Evolutionary conservation across 208 protist species (phyloP).

Genomic region (Lotmaria passim): DNA sequence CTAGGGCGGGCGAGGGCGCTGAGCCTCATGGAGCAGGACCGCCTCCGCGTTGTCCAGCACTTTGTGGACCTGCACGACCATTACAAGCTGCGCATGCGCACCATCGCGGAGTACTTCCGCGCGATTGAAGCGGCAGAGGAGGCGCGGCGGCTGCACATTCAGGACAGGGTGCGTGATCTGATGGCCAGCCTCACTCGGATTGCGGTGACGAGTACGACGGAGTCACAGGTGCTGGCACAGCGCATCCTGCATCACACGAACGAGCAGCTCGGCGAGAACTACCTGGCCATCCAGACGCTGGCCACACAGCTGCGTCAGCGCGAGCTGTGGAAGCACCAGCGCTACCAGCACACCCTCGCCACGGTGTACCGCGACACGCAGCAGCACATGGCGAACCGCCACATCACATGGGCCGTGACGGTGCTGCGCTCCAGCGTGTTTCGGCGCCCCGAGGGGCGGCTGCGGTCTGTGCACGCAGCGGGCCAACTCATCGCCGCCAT

Average conservation of each 20-base stretch:
- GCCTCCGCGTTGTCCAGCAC: conserved; percentile 51
- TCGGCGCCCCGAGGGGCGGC: conserved; percentile 51
- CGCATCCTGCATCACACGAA: conserved; percentile 79
- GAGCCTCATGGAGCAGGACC: conserved; percentile 56
- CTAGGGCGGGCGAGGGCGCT: conserved; percentile 34
- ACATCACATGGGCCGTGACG: conserved; percentile 51
- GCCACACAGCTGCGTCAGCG: conserved; percentile 64
- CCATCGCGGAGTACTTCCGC: conserved; percentile 42
- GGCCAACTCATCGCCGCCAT: conserved; percentile 38
- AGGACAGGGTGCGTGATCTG: conserved; percentile 50
- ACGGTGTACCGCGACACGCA: conserved; percentile 54
- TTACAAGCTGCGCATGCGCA: conserved; percentile 43
- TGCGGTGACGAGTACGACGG: conserved; percentile 72
- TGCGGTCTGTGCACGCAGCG: conserved; percentile 44
- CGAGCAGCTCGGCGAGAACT: conserved; percentile 62
- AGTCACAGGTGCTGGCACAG: conserved; percentile 82
- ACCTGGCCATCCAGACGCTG: conserved; percentile 55
- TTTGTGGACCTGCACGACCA: conserved; percentile 39
- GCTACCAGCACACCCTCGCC: conserved; percentile 51
- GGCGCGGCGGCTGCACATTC: conserved; percentile 45
- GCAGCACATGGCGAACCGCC: conserved; percentile 52
- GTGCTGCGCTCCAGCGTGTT: conserved; percentile 65
- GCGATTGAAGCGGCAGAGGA: conserved; percentile 54
- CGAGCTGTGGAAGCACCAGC: conserved; percentile 71
- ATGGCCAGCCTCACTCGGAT: conserved; percentile 73